phyloP scores from a whole-genome alignment of 352 stramenopile genomes.

The Globisporangium carolinianum region DNA sequence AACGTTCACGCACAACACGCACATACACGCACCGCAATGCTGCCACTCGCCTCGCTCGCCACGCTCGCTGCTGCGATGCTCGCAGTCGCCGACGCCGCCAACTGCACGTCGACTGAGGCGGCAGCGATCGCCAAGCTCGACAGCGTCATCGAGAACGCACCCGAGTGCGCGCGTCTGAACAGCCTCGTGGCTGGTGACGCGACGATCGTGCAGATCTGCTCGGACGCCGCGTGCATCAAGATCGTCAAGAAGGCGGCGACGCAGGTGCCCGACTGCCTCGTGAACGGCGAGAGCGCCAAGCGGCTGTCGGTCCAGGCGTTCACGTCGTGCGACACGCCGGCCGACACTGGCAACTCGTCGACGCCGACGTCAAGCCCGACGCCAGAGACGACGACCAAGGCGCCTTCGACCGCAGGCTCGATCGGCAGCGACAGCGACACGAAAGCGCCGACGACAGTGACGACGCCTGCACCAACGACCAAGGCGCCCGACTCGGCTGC shows the following conservation, averaged over 20 bases:
- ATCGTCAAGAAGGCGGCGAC: slow-evolving; percentile 12
- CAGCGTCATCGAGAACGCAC: slow-evolving; percentile 2
- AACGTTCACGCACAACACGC: too few species aligned
- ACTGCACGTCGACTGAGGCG: slow-evolving; percentile 10
- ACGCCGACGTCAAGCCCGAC: not conserved
- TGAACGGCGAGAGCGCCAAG: slow-evolving; percentile 6
- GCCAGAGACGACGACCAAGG: not conserved
- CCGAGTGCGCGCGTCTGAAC: slow-evolving; percentile 13
- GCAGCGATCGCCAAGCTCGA: slow-evolving; percentile 7
- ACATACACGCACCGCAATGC: slow-evolving; percentile 1
- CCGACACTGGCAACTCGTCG: not conserved
- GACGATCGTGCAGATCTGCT: slow-evolving; percentile 10
- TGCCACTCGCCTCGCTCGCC: not conserved
- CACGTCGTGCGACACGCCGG: slow-evolving; percentile 4
- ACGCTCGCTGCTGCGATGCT: not conserved
- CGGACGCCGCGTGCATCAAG: slow-evolving; percentile 9
- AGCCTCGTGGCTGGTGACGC: slow-evolving; percentile 9
- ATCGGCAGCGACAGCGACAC: slow-evolving; percentile 1
- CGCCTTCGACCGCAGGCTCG: not conserved
- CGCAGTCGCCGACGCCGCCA: not conserved
- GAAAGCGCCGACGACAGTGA: not conserved
- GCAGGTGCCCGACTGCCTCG: slow-evolving; percentile 6
- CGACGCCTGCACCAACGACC: slow-evolving; percentile 5
- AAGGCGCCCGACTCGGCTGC: not conserved
- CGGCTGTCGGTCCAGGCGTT: slow-evolving; percentile 12